Evolutionary conservation across 257 asterid genomes (phyloP).

Genomic region (Fraxinus anomala): DNA sequence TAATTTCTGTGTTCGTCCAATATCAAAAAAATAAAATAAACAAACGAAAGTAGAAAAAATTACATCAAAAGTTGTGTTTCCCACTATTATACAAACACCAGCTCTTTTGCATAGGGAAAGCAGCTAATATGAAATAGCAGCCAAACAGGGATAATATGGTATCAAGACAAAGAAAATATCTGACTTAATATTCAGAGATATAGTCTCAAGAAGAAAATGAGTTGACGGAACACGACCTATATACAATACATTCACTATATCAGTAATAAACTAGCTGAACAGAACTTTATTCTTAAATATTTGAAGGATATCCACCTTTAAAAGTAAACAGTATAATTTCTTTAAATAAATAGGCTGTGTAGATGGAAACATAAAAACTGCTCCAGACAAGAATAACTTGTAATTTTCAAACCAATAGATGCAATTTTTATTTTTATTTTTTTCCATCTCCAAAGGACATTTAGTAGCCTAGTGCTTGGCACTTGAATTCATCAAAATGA

Average conservation of each 20-base stretch:
- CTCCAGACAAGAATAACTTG: constrained; percentile 6
- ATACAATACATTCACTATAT: background rate
- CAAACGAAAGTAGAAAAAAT: constrained; percentile 16
- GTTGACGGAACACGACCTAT: background rate
- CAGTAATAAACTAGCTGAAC: background rate
- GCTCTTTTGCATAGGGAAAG: constrained; percentile 6
- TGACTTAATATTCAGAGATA: background rate
- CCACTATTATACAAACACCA: constrained; percentile 12
- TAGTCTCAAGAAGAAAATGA: background rate
- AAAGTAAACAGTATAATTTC: constrained; percentile 10
- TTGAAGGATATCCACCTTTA: background rate
- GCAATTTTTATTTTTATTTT: background rate
- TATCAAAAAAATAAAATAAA: constrained; percentile 29
- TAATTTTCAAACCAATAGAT: background rate
- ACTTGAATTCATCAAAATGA: background rate
- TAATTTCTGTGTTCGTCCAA: constrained; percentile 61
- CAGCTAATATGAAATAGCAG: background rate
- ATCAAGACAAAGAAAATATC: background rate
- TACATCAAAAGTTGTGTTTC: background rate
- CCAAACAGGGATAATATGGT: constrained; percentile 4
- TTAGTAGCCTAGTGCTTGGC: constrained; percentile 9
- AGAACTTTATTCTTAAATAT: background rate
- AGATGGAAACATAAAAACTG: background rate
- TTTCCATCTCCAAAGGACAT: constrained; percentile 12
- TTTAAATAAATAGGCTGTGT: background rate